Evolutionary conservation across 225 moss, liverwort and hornwort genomes (phyloP), one percentile per base, ranked within the genome.

Genomic region (Marchantia polymorpha): DNA sequence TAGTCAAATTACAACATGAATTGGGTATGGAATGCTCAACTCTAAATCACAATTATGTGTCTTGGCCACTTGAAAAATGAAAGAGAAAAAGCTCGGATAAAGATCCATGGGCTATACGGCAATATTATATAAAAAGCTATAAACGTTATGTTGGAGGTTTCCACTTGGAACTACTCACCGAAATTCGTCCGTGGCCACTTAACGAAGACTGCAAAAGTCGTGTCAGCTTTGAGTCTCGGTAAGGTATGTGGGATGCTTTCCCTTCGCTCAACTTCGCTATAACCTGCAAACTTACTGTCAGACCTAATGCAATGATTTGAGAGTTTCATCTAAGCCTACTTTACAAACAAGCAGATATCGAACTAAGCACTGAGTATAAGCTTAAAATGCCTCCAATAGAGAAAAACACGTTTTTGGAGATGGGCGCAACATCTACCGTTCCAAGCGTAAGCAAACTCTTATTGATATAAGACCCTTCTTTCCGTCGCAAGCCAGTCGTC

Each of bases 231-330:
- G 96, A 96, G 78, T 96, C 96, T 81, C 96, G 86, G 83, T 96
- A 96, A 54, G 96, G 96, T 78, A 96, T 89, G 82, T 96, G 96
- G 23, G 92, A 91, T 78, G 96, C 94, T 80, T 94, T 96, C 77
- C 96, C 96, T 72, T 96, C 96, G 87, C 96, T 96, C 69, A 96
- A 79, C 86, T 96, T 96, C 47, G 96, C 88, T 81, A 96, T 96
- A 52, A 96, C 96, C 96, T 96, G 92, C 76, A 82, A 72, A 15
- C 59, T 39, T 39, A 39, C 39, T 39, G 39, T 39, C 39, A 39
- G 7, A 5, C 47, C 78, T 15, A 20, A 10, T 31, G 65, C 9
- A 79, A 26, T 12, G 23, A 50, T n/a, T 51, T 25, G 19, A 27
- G 30, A n/a, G 15, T n/a, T 66, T 19, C 73, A 17, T 11, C 17